Conservation (phyloP, 192 early-diverging fungal species). For the Coemansia sp. region DNA sequence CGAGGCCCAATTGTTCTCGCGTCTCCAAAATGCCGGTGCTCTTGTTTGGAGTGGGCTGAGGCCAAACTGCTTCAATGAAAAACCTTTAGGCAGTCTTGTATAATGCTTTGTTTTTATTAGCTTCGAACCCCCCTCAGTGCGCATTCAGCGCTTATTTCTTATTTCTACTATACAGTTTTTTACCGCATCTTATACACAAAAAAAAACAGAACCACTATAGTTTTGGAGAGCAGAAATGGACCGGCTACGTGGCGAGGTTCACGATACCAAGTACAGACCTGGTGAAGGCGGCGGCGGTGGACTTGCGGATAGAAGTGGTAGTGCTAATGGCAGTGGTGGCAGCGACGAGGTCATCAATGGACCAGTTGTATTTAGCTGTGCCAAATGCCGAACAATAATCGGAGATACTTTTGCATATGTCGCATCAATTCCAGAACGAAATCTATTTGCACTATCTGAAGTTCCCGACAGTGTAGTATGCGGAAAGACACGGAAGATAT, state of each 20-base stretch:
- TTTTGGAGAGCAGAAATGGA: slow-evolving; percentile 10
- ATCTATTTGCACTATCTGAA: slow-evolving; percentile 35
- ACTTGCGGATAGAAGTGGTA: slow-evolving; percentile 10
- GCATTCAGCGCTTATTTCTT: no score
- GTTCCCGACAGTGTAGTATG: slow-evolving; percentile 37
- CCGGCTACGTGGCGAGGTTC: slow-evolving; percentile 17
- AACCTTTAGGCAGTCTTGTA: no score
- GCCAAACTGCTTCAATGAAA: no score
- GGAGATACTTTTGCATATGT: slow-evolving; percentile 52
- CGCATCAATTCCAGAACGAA: slow-evolving; percentile 42
- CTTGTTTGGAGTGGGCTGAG: no score
- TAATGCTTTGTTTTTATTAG: no score
- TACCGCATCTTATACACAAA: not conserved
- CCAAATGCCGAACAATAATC: slow-evolving; percentile 48
- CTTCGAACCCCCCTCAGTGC: no score
- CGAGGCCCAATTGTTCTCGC: no score
- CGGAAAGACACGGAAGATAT: slow-evolving; percentile 25
- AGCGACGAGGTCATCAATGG: slow-evolving; percentile 40
- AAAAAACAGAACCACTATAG: not conserved
- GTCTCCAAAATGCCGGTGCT: no score
- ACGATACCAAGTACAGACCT: slow-evolving; percentile 10
- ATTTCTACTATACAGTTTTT: not conserved
- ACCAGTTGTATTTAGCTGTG: slow-evolving; percentile 48
- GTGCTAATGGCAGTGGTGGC: slow-evolving; percentile 9
- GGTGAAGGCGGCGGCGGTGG: not conserved